These are phyloP conservation scores for Aspergillus neotritici DNA, from an alignment of 2,329 filamentous ascomycete genomes.

Conservation along the genomic window DNA sequence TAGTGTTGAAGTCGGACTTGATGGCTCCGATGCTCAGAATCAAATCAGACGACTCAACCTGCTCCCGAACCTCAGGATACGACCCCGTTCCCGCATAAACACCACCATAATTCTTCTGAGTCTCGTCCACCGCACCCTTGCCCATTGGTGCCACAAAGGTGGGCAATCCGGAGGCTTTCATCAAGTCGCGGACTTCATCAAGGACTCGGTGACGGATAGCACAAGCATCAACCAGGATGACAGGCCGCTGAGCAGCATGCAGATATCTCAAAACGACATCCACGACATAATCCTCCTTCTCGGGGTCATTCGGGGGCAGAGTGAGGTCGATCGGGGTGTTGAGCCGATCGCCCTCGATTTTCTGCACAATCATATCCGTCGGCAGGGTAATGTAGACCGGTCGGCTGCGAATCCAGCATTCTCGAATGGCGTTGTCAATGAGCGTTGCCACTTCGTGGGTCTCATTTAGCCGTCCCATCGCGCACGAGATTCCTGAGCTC, in stretches of 20 bases:
- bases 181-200: constrained; percentile 64
- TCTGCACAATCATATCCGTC: constrained; percentile 70
- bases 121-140: constrained; percentile 76
- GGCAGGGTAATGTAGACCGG: constrained; percentile 82
- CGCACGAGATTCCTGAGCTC: constrained; percentile 65
- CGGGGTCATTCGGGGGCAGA: constrained; percentile 60
- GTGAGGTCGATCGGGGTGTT: constrained; percentile 64
- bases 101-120: constrained; percentile 68
- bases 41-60: constrained; percentile 38
- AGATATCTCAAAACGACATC: constrained; percentile 70
- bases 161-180: constrained; percentile 68
- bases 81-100: constrained; percentile 80
- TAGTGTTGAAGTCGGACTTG: constrained; percentile 45
- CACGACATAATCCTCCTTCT: constrained; percentile 76
- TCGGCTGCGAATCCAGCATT: constrained; percentile 67
- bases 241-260: constrained; percentile 64
- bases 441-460: constrained; percentile 64
- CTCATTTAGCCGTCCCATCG: constrained; percentile 64
- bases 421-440: constrained; percentile 70
- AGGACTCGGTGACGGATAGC: constrained; percentile 71
- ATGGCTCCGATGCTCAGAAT: constrained; percentile 41
- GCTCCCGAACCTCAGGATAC: constrained; percentile 45
- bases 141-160: constrained; percentile 89
- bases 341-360: constrained; percentile 68
- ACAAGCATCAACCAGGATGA: constrained; percentile 78